phyloP scores from a whole-genome alignment of 2,329 filamentous ascomycete genomes.

The Nothophaeocryptopus gaeumannii region DNA sequence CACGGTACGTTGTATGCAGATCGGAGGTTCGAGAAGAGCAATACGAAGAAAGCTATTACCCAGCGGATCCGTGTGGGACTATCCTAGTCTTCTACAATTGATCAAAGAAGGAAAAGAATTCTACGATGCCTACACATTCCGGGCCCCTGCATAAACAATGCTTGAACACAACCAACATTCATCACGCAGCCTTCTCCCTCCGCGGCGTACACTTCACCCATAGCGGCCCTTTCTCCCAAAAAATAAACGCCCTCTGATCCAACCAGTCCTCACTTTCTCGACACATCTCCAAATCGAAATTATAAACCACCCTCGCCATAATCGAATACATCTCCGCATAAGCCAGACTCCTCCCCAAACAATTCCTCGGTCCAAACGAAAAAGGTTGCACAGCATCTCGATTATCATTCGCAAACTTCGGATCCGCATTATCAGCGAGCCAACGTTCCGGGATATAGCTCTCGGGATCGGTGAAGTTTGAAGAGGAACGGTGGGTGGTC shows the following conservation, averaged over 20 bases:
- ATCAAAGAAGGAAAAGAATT: too few species aligned
- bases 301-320: too few species aligned
- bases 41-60: too few species aligned
- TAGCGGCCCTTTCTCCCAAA: conserved; percentile 39
- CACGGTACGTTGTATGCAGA: too few species aligned
- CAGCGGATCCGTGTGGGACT: too few species aligned
- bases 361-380: conserved; percentile 31
- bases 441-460: conserved; percentile 33
- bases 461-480: conserved; percentile 23
- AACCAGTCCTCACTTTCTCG: conserved; percentile 41
- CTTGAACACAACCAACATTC: too few species aligned
- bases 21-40: too few species aligned
- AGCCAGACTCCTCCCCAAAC: conserved; percentile 17
- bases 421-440: conserved; percentile 17
- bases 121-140: too few species aligned
- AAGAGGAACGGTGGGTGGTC: conserved; percentile 9
- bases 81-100: too few species aligned
- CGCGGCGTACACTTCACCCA: conserved; percentile 27
- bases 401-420: not conserved
- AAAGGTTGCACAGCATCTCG: conserved; percentile 28
- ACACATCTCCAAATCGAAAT: conserved; percentile 9
- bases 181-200: too few species aligned
- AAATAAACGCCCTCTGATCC: conserved; percentile 30
- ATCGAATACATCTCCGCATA: too few species aligned
- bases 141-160: too few species aligned